Conservation (phyloP, 73 alveolate species). For the Urostyla sp. region DNA sequence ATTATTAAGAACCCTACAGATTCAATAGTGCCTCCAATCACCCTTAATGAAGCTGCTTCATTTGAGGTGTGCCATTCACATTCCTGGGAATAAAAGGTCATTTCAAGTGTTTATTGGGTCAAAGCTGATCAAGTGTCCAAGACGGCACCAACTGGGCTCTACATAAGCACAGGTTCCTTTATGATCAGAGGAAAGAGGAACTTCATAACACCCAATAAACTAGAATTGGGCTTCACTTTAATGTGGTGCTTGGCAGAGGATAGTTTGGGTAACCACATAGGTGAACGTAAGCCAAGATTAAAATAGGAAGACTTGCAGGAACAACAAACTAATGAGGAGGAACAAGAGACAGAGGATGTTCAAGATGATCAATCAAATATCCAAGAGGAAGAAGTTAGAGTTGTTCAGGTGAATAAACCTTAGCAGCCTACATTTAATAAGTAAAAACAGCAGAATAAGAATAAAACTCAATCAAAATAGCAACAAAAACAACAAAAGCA, state of each 20-base stretch:
- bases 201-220: slow-evolving; percentile 81
- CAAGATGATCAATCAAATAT: slow-evolving; percentile 31
- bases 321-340: not conserved
- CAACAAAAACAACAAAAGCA: slow-evolving; percentile 41
- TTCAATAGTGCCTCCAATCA: slow-evolving; percentile 73
- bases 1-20: slow-evolving; percentile 84
- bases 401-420: slow-evolving; percentile 43
- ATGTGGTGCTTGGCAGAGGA: slow-evolving; percentile 84
- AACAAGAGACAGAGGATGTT: slow-evolving; percentile 6
- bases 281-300: slow-evolving; percentile 74
- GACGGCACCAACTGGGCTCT: slow-evolving; percentile 88
- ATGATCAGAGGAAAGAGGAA: slow-evolving; percentile 94
- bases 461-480: slow-evolving; percentile 15
- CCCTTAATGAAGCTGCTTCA: slow-evolving; percentile 88
- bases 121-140: slow-evolving; percentile 87
- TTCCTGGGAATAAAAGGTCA: slow-evolving; percentile 90
- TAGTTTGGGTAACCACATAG: slow-evolving; percentile 76
- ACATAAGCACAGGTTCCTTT: slow-evolving; percentile 86
- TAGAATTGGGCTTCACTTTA: slow-evolving; percentile 87
- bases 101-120: slow-evolving; percentile 91
- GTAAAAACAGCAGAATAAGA: slow-evolving; percentile 54
- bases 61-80: slow-evolving; percentile 76
- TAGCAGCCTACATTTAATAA: slow-evolving; percentile 16
- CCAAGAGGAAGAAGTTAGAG: slow-evolving; percentile 4
- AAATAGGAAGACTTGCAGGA: slow-evolving; percentile 56